A percentile compares a stretch with the other conserved stretches of the same genome.
Evolutionary conservation across 139 green algal genomes (phyloP).

Genomic region (Nannochloris sp.): DNA sequence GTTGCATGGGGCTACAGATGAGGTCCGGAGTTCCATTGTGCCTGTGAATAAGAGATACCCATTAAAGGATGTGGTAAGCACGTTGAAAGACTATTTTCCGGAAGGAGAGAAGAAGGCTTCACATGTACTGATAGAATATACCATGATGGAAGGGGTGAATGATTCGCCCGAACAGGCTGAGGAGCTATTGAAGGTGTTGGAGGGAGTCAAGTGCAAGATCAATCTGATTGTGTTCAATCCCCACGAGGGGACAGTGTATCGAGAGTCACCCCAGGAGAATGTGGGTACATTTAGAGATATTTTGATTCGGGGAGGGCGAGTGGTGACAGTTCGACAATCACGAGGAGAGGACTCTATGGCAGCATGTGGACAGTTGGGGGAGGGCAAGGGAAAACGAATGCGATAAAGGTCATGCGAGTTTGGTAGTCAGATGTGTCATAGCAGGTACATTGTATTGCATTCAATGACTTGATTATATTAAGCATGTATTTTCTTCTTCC

Average conservation of each 20-base stretch:
- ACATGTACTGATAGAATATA: slow-evolving; percentile 84
- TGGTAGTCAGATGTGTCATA: too few species aligned
- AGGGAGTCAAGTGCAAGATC: slow-evolving; percentile 56
- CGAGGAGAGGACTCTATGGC: slow-evolving; percentile 76
- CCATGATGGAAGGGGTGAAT: slow-evolving; percentile 81
- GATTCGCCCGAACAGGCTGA: slow-evolving; percentile 68
- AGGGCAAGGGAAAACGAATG: background rate
- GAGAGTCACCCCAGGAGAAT: slow-evolving; percentile 24
- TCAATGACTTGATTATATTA: background rate
- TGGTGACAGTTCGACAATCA: slow-evolving; percentile 66
- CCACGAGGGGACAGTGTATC: slow-evolving; percentile 54
- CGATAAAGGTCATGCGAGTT: background rate
- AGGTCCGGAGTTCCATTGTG: slow-evolving; percentile 74
- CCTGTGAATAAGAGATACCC: slow-evolving; percentile 75
- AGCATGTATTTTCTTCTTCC: slow-evolving; percentile 26
- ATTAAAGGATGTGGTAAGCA: slow-evolving; percentile 42
- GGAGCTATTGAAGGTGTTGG: background rate
- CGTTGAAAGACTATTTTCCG: slow-evolving; percentile 46
- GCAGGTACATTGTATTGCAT: too few species aligned
- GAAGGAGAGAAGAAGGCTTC: slow-evolving; percentile 6
- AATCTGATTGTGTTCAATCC: slow-evolving; percentile 82
- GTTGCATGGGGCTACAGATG: slow-evolving; percentile 85
- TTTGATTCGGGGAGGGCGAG: slow-evolving; percentile 38
- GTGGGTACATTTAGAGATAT: slow-evolving; percentile 50
- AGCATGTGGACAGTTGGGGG: slow-evolving; percentile 78